phyloP scores from a whole-genome alignment of 352 stramenopile species.

The Phytophthora citrophthora region DNA sequence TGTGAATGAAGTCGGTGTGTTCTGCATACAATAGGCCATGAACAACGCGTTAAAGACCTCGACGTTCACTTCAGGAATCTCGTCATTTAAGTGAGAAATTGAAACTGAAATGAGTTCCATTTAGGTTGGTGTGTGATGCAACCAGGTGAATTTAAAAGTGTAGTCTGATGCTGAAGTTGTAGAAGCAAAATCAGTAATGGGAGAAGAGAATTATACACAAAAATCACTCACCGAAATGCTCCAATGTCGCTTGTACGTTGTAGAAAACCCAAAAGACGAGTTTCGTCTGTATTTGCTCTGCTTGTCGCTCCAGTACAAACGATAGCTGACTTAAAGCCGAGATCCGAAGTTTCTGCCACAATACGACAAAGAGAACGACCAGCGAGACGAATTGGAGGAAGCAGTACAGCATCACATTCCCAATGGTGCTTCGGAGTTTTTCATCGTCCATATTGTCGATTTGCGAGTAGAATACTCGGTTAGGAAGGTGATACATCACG shows the following conservation, averaged over 20 bases:
- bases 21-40: no score
- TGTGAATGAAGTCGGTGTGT: no score
- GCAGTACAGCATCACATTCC: constrained; percentile 44
- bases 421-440: constrained; percentile 18
- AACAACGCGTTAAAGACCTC: no score
- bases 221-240: constrained; percentile 36
- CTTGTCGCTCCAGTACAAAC: constrained; percentile 48
- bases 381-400: constrained; percentile 48
- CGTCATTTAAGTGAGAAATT: no score
- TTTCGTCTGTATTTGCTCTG: constrained; percentile 38
- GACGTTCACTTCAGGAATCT: no score
- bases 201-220: background rate
- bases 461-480: constrained; percentile 36
- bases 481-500: constrained; percentile 40
- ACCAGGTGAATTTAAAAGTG: constrained; percentile 41
- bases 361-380: constrained; percentile 27
- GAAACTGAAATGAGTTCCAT: no score
- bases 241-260: constrained; percentile 32
- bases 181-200: background rate
- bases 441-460: constrained; percentile 26
- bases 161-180: constrained; percentile 31
- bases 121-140: constrained; percentile 15
- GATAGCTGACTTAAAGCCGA: constrained; percentile 34
- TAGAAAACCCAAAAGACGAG: constrained; percentile 53
- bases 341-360: constrained; percentile 33